phyloP scores from a whole-genome alignment of 768 basidiomycete genomes.

The Tulasnella sp. region DNA sequence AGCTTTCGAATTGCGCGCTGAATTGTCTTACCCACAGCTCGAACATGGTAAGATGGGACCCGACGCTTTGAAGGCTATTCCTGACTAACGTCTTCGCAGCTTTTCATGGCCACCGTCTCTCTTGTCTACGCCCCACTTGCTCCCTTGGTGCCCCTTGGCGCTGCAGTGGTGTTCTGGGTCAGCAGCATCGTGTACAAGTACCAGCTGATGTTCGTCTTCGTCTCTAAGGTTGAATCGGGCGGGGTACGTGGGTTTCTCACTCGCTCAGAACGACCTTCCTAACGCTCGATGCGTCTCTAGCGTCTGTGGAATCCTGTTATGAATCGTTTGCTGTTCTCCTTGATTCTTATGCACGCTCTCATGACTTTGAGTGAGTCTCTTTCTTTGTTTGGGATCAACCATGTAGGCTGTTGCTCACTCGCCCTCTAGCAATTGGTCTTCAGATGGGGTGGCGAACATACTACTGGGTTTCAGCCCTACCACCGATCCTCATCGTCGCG shows the following conservation, averaged over 20 bases:
- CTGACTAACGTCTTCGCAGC: slow-evolving; percentile 37
- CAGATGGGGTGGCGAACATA: slow-evolving; percentile 66
- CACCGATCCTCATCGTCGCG: slow-evolving; percentile 73
- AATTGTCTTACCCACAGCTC: slow-evolving; percentile 39
- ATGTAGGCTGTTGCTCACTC: slow-evolving; percentile 16
- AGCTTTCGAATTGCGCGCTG: neutral
- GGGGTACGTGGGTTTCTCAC: slow-evolving; percentile 55
- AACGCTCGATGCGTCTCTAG: slow-evolving; percentile 39
- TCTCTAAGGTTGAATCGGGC: slow-evolving; percentile 86
- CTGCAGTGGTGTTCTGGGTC: slow-evolving; percentile 79
- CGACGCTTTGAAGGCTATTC: neutral
- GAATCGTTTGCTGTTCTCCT: slow-evolving; percentile 76
- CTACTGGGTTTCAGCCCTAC: slow-evolving; percentile 78
- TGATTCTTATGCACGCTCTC: slow-evolving; percentile 80
- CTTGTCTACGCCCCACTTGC: slow-evolving; percentile 93
- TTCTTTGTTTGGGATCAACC: neutral
- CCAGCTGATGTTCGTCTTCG: slow-evolving; percentile 90
- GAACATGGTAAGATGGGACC: slow-evolving; percentile 50
- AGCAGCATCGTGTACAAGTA: slow-evolving; percentile 66
- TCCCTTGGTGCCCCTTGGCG: slow-evolving; percentile 80
- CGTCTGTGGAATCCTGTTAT: slow-evolving; percentile 91
- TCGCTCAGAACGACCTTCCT: neutral
- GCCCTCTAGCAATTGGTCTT: slow-evolving; percentile 70
- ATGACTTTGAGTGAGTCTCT: slow-evolving; percentile 77
- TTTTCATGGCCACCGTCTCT: slow-evolving; percentile 91